These are phyloP conservation scores for Ceratobasidium sp. DNA, from an alignment of 1,284 basidiomycete species.

Conservation along the genomic window DNA sequence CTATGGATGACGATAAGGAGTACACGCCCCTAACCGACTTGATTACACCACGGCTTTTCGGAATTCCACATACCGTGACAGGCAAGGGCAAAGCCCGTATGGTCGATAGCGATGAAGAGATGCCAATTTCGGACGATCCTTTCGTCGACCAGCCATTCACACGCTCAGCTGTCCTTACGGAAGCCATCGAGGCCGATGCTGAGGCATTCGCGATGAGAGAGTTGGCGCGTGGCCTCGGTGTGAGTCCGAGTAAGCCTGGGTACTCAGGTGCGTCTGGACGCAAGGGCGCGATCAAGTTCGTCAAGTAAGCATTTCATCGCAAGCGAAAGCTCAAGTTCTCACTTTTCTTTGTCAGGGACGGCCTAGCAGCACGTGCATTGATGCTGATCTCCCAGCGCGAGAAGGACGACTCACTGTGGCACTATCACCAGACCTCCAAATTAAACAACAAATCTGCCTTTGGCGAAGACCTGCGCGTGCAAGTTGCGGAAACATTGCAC, in stretches of 20 bases:
- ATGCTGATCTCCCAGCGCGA: constrained; percentile 28
- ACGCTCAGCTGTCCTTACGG: background rate
- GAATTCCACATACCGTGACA: background rate
- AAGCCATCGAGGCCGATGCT: constrained; percentile 20
- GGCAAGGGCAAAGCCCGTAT: constrained; percentile 23
- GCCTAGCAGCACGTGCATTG: constrained; percentile 36
- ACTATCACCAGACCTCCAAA: constrained; percentile 36
- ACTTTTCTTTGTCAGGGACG: constrained; percentile 28
- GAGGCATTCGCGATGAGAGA: constrained; percentile 31
- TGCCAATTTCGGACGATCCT: constrained; percentile 19
- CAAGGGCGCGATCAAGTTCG: constrained; percentile 26
- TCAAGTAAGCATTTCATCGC: constrained; percentile 29
- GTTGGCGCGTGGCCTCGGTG: constrained; percentile 13
- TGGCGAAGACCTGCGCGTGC: constrained; percentile 17
- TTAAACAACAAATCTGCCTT: constrained; percentile 19
- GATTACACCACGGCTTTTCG: constrained; percentile 21
- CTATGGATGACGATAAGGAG: background rate
- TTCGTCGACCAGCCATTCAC: constrained; percentile 14
- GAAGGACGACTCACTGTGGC: constrained; percentile 37
- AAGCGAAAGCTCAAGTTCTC: background rate
- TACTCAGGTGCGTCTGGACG: constrained; percentile 6
- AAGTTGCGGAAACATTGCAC: constrained; percentile 17
- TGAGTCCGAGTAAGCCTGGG: constrained; percentile 5
- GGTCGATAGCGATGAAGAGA: background rate
- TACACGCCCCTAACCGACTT: constrained; percentile 29